These are phyloP conservation scores for Physcia stellaris DNA, from an alignment of 495 filamentous ascomycete species.

Conservation along the genomic window DNA sequence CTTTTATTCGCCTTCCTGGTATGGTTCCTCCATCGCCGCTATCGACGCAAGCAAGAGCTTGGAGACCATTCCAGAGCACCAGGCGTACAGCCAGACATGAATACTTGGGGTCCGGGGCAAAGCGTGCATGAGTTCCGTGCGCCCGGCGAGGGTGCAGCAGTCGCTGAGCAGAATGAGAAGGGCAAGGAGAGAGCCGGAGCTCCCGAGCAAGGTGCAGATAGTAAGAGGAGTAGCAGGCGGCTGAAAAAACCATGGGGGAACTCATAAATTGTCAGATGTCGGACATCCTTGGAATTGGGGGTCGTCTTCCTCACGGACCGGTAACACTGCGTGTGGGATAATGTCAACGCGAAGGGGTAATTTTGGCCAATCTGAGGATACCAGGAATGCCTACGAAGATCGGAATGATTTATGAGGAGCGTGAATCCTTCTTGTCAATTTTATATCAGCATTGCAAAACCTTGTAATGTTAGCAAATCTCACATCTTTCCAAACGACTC, in stretches of 20 bases:
- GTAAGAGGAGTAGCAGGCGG: not conserved
- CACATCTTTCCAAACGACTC: no score
- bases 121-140: slow-evolving; percentile 14
- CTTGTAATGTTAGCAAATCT: no score
- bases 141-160: not conserved
- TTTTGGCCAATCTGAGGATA: no score
- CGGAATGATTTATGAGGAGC: no score
- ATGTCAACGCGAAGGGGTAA: no score
- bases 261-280: no score
- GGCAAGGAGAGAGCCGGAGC: slow-evolving; percentile 6
- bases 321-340: no score
- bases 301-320: no score
- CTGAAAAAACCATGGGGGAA: slow-evolving; percentile 1
- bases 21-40: slow-evolving; percentile 34
- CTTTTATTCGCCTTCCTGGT: slow-evolving; percentile 21
- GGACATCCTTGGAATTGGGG: no score
- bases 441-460: no score
- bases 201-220: not conserved
- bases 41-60: slow-evolving; percentile 20
- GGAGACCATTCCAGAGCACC: slow-evolving; percentile 3
- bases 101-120: slow-evolving; percentile 17
- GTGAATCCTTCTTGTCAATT: no score
- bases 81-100: slow-evolving; percentile 10
- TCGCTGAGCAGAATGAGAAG: slow-evolving; percentile 5
- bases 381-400: no score